These are phyloP conservation scores for Aspergillus viridinutans DNA, from an alignment of 2,329 filamentous ascomycete genomes.

Conservation along the genomic window DNA sequence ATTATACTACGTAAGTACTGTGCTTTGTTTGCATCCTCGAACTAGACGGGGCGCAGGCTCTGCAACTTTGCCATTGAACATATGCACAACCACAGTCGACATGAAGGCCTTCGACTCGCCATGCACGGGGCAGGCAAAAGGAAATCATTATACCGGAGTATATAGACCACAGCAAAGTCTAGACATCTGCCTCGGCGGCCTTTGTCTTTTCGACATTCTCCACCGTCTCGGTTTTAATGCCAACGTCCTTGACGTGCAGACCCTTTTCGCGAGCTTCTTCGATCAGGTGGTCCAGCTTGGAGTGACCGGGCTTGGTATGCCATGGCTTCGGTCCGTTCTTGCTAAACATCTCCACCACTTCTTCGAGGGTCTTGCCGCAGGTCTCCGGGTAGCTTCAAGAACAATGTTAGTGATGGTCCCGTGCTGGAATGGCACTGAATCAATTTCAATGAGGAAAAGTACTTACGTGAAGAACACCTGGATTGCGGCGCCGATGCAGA, in stretches of 20 bases:
- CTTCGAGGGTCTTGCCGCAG: slow-evolving; percentile 30
- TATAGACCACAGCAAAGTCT: not conserved
- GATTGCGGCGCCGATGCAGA: slow-evolving; percentile 44
- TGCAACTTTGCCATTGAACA: too few species aligned
- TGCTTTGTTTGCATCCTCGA: not conserved
- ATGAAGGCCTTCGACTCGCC: too few species aligned
- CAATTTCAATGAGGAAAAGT: not conserved
- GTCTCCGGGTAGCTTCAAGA: slow-evolving; percentile 24
- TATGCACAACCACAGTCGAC: too few species aligned
- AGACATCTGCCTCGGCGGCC: not conserved
- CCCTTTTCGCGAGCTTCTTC: slow-evolving; percentile 22
- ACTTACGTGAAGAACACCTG: slow-evolving; percentile 45
- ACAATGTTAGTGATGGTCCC: not conserved
- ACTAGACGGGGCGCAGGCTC: not conserved
- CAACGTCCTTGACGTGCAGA: slow-evolving; percentile 11
- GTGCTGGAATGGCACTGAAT: not conserved
- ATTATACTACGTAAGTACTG: not conserved
- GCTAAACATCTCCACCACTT: slow-evolving; percentile 31
- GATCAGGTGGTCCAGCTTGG: slow-evolving; percentile 26
- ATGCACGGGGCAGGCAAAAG: too few species aligned
- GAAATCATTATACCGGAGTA: too few species aligned
- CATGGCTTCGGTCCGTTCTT: slow-evolving; percentile 24
- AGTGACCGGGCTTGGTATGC: slow-evolving; percentile 31
- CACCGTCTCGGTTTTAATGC: not conserved
- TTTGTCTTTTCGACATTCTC: not conserved